Evolutionary conservation across 495 filamentous ascomycete genomes (phyloP).

Genomic region (Alectoria sarmentosa): DNA sequence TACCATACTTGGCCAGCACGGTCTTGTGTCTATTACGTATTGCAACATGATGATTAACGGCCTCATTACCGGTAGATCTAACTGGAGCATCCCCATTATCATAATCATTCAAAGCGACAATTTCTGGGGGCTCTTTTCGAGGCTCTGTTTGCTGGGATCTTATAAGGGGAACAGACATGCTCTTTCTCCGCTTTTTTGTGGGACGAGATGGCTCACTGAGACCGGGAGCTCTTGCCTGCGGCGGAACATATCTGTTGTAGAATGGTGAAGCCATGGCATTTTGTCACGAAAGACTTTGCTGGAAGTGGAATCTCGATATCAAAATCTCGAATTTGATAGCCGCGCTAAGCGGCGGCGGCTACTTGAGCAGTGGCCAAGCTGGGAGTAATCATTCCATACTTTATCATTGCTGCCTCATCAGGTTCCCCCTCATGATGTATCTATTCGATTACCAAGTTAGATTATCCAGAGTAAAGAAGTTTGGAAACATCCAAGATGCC

Average conservation of each 20-base stretch:
- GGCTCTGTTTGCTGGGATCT: background rate
- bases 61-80: conserved; percentile 15
- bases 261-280: conserved; percentile 35
- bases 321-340: background rate
- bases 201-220: conserved; percentile 6
- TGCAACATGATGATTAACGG: conserved; percentile 30
- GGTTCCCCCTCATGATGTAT: background rate
- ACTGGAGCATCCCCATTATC: background rate
- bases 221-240: conserved; percentile 13
- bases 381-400: too few relatives aligned
- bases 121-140: background rate
- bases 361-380: too few relatives aligned
- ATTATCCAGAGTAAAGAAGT: fast-evolving
- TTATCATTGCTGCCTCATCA: too few relatives aligned
- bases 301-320: background rate
- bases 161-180: background rate
- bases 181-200: conserved; percentile 22
- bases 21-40: conserved; percentile 24
- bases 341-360: background rate
- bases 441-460: background rate
- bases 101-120: background rate
- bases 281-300: background rate
- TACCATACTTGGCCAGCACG: conserved; percentile 42
- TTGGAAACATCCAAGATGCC: conserved; percentile 39
- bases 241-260: conserved; percentile 46